Evolutionary conservation across 2,329 filamentous ascomycete species (phyloP).

Genomic region (Polytolypa hystricis): DNA sequence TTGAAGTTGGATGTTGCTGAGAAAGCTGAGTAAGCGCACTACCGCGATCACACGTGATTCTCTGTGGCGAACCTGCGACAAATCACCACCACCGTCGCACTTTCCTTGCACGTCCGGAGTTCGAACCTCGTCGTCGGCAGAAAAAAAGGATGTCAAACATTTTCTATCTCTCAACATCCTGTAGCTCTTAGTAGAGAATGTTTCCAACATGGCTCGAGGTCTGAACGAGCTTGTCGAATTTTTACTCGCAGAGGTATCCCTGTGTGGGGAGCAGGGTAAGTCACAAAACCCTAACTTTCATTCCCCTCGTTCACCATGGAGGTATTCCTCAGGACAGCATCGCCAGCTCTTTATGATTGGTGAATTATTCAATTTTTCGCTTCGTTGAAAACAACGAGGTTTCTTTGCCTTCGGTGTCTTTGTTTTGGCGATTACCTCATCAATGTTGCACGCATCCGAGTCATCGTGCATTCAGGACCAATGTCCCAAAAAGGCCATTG

Average conservation of each 20-base stretch:
- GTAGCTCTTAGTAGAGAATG: neutral
- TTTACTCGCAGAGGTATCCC: constrained; percentile 48
- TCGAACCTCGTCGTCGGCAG: constrained; percentile 9
- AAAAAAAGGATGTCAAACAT: neutral
- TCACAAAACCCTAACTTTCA: constrained; percentile 11
- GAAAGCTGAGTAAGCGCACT: too few relatives aligned
- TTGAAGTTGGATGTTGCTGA: too few relatives aligned
- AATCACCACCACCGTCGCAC: too few relatives aligned
- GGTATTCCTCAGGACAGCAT: too few relatives aligned
- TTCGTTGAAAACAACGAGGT: too few relatives aligned
- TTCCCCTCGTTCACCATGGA: neutral
- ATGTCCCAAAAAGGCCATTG: neutral
- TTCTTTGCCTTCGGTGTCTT: too few relatives aligned
- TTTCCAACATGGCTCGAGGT: constrained; percentile 34
- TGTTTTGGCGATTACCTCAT: too few relatives aligned
- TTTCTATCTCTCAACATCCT: constrained; percentile 1
- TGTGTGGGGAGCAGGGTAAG: constrained; percentile 48
- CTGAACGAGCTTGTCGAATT: constrained; percentile 48
- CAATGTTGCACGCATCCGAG: too few relatives aligned
- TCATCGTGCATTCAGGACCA: neutral
- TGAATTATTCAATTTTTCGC: too few relatives aligned
- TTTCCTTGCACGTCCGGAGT: constrained; percentile 10
- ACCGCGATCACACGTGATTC: too few relatives aligned
- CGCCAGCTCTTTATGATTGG: too few relatives aligned
- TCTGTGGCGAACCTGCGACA: too few relatives aligned